phyloP scores from a whole-genome alignment of 768 basidiomycete genomes.

The Boletus sp. region DNA sequence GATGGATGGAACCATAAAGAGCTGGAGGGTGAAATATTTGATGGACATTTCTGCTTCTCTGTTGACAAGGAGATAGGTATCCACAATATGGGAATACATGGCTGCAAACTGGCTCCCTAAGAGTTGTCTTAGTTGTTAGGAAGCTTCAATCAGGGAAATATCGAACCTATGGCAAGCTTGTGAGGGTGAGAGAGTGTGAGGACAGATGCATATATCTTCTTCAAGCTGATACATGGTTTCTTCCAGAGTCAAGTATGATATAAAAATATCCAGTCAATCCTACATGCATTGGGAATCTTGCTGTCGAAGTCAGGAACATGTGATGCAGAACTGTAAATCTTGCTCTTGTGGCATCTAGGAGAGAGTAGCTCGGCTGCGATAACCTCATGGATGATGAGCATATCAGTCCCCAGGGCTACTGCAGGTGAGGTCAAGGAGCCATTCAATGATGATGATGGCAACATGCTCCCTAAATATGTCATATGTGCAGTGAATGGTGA shows the following conservation, averaged over 20 bases:
- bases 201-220: constrained; percentile 78
- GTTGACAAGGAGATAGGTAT: constrained; percentile 89
- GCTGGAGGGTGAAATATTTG: constrained; percentile 88
- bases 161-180: constrained; percentile 72
- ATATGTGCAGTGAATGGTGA: constrained; percentile 82
- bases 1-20: constrained; percentile 89
- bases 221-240: constrained; percentile 72
- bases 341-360: constrained; percentile 53
- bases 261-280: constrained; percentile 74
- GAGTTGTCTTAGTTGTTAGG: constrained; percentile 1
- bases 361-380: constrained; percentile 68
- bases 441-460: constrained; percentile 79
- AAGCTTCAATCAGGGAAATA: constrained; percentile 8
- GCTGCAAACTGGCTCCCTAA: constrained; percentile 80
- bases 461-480: constrained; percentile 90
- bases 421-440: constrained; percentile 78
- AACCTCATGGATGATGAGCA: constrained; percentile 66
- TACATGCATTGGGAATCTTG: constrained; percentile 49
- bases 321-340: constrained; percentile 40
- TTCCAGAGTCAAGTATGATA: constrained; percentile 89
- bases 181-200: constrained; percentile 70
- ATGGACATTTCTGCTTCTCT: constrained; percentile 94
- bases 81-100: constrained; percentile 84
- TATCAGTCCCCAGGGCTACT: constrained; percentile 69
- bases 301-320: constrained; percentile 37